Base-by-base conservation (phyloP, 352 stramenopile species). In the Pythium folliculosum region DNA sequence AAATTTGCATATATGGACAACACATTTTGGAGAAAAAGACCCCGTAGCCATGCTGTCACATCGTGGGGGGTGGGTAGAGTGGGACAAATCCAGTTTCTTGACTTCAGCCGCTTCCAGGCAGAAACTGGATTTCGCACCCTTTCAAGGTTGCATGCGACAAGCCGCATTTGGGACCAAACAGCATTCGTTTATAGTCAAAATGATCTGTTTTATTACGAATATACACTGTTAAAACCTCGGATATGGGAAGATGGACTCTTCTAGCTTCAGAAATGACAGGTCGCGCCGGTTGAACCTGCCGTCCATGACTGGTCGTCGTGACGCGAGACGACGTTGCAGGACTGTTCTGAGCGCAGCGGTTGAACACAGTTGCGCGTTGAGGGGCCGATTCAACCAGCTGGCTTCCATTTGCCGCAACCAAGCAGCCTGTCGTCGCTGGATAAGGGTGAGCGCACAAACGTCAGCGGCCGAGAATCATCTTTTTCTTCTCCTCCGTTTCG, bases 321-420 rank as follows among this genome's bases (percentile, higher is more conserved):
- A 32, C 37, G 54, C 50, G 50, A 57, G 27, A 57, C 22, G 48
- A 37, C 13, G 38, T 30, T 40, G 59, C 48, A 50, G 38, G 58
- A 65, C 59, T 57, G 21, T 47, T 48, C n/a, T 40, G 45, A 17
- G 38, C 2, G 38, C 6, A 16, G 38, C 8, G 38, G 32, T 27
- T 23, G 54, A 61, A 61, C 21, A 43, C 57, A 57, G 59, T 65
- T 65, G 59, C 59, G 30, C 59, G 47, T 51, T 65, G 35, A 40
- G 59, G 48, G 59, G 30, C 7, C 19, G 45, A n/a, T n/a, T 19
- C 3, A 52, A 58, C n/a, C 52, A 60, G 21, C 52, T 60, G 51
- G 6, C 21, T 1, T 25, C 17, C 5, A 5, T 2, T 61, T 27
- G 43, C 37, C 38, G 27, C 48, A 27, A 47, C 50, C 32, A 45